Evolutionary conservation across 2,329 filamentous ascomycete genomes (phyloP), one percentile per base, ranked within the genome.

Genomic region (Colletotrichum sp.): DNA sequence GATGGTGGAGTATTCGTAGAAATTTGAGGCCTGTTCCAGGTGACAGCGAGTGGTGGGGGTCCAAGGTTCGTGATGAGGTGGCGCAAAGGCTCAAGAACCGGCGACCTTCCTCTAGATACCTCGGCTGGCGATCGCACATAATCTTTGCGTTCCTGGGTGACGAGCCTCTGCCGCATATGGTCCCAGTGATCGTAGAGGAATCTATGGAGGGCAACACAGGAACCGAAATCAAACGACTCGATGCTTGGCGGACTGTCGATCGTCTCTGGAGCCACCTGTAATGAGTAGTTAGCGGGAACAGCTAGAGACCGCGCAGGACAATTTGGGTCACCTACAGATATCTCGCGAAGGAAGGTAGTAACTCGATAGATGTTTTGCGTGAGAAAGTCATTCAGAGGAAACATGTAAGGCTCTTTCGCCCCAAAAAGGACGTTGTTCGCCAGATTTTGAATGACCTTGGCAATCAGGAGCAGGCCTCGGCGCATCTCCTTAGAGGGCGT

Each of bases 111-210:
- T 52, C 89, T 88, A 34, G 85, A 82, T 24, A 89, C 83, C 64
- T 92, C 91, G 6, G 86, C 86, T 5, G 90, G 89, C 4, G 89
- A 89, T 36, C 89, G 87, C 12, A 91, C 87, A 64, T 88, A 87
- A 16, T 90, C 91, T 79, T 89, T 87, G 66, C 90, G 87, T 79
- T 93, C 91, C 73, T 90, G 88, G 10, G 90, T 88, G 36, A 91
- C 87, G 21, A 94, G 87, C 55, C 91, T 91, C 78, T 94, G 92
- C 62, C 91, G 87, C 21, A 94, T 90, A 76, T 92, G 91, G 76
- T 94, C 92, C 92, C 92, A 94, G 77, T 94, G 91, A 76, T 94
- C 92, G 79, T 94, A 94, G 13, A 94, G 83, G 78, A 94, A 94
- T 55, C 92, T 87, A 82, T 94, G 92, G 16, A 94, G 84, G 3